These are phyloP conservation scores for Saprolegnia diclina DNA, from an alignment of 352 stramenopile species.

Conservation along the genomic window DNA sequence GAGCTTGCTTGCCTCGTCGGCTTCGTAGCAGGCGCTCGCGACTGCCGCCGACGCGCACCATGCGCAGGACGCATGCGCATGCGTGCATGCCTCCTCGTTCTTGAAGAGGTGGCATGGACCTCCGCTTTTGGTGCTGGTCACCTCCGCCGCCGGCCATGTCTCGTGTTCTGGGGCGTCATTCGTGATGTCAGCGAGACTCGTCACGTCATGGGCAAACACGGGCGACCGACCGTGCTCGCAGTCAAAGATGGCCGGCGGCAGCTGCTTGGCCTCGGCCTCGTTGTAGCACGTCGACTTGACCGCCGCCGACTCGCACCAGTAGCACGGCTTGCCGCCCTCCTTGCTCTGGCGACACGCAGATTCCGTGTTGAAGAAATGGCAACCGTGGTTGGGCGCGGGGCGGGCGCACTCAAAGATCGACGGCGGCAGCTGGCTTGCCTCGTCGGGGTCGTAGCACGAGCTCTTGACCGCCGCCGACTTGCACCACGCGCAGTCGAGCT, in stretches of 20 bases:
- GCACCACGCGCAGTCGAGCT: constrained; percentile 62
- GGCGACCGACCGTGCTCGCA: constrained; percentile 39
- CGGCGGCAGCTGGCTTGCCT: constrained; percentile 54
- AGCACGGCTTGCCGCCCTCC: constrained; percentile 38
- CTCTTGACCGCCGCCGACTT: constrained; percentile 66
- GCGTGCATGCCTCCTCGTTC: too few relatives aligned
- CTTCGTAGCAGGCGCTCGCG: too few relatives aligned
- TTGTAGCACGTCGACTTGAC: constrained; percentile 78
- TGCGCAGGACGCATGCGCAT: too few relatives aligned
- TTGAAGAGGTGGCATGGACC: too few relatives aligned
- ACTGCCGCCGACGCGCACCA: too few relatives aligned
- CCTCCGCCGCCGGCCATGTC: too few relatives aligned
- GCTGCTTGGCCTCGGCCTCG: constrained; percentile 48
- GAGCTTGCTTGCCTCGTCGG: too few relatives aligned
- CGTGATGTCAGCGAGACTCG: not conserved
- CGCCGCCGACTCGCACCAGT: constrained; percentile 66
- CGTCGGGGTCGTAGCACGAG: constrained; percentile 68
- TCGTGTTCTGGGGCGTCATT: too few relatives aligned
- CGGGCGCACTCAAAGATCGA: constrained; percentile 55
- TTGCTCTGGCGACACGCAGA: constrained; percentile 41
- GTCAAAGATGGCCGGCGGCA: constrained; percentile 65
- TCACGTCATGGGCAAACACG: constrained; percentile 4
- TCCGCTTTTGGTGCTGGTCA: too few relatives aligned
- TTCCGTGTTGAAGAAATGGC: constrained; percentile 46
- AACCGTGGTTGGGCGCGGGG: constrained; percentile 26